Conservation (phyloP, 331 rosid species). For the Rhamnella rubrinervis region DNA sequence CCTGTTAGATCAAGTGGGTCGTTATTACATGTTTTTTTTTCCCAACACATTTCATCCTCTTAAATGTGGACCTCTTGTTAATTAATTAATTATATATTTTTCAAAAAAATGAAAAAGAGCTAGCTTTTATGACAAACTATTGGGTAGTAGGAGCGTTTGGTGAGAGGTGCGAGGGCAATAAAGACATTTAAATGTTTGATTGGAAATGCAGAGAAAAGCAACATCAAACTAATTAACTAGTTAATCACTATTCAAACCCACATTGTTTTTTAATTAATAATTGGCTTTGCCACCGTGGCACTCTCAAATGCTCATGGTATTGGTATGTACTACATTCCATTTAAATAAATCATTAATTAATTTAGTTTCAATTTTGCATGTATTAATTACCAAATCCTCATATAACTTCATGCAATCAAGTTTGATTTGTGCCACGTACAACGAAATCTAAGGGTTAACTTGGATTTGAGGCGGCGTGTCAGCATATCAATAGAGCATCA, state of each 20-base stretch:
- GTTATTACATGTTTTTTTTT: no score
- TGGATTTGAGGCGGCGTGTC: background rate
- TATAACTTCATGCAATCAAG: background rate
- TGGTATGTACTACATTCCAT: background rate
- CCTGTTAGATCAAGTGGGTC: no score
- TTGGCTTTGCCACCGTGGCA: background rate
- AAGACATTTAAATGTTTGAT: background rate
- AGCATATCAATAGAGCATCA: background rate
- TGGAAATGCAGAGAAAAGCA: no score
- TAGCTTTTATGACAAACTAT: background rate
- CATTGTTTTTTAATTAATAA: background rate
- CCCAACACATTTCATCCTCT: no score
- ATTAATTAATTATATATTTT: no score
- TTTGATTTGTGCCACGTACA: background rate
- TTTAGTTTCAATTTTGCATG: background rate
- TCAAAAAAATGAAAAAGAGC: background rate
- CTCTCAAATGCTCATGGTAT: background rate
- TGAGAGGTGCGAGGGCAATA: conserved; percentile 2
- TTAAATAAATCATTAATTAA: background rate
- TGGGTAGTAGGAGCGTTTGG: background rate
- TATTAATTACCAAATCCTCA: background rate
- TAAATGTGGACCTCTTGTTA: no score
- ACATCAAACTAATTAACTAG: background rate
- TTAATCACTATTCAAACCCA: background rate
- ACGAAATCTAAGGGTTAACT: fast-evolving